Evolutionary conservation across 2,329 filamentous ascomycete genomes (phyloP), one percentile per base, ranked within the genome.

Genomic region (Microthyrium microscopicum): DNA sequence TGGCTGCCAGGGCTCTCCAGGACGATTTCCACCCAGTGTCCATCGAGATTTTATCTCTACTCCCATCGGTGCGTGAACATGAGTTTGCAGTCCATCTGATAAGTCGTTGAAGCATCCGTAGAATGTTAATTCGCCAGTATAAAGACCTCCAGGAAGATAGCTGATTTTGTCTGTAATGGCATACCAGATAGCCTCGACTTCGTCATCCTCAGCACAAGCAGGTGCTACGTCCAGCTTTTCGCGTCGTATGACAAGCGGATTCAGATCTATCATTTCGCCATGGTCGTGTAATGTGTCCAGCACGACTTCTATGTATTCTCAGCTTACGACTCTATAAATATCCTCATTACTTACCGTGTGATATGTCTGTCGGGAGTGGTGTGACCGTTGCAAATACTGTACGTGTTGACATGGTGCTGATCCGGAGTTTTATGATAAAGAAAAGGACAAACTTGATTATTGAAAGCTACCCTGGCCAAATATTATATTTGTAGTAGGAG

Each of bases 191-290:
- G 73, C 78, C 40, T 70, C 60, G 39, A 64, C 69, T 57, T 92
- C 83, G 43, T 89, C 80, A 12, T 70, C 58, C 0, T 68, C 61
- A 9, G 77, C 74, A 47, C 74, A 67, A 17, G 64, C 47, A 0
- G 82, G 81, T 2, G 80, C 65, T 29, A 68, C 63, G n/a, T n/a
- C n/a, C n/a, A 29, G 81, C 20, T 63, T 64, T 43, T 74, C 67
- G 37, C 80, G 69, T 39, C 78, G 73, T 40, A 77, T 71, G 35
- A 92, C 77, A 31, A 91, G 64, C 2, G 83, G 83, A 53, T 91
- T 92, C 37, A 92, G 62, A 49, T 87, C 77, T 47, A 92, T 91
- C 76, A 93, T 91, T 44, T 74, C 74, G 31, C 66, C 53, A 55
- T 91, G 82, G 52, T 77, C 67, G 52, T 83, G 80, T 20, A 92